phyloP scores from a whole-genome alignment of 352 stramenopile genomes.

The Chrysophaeum taylorii region DNA sequence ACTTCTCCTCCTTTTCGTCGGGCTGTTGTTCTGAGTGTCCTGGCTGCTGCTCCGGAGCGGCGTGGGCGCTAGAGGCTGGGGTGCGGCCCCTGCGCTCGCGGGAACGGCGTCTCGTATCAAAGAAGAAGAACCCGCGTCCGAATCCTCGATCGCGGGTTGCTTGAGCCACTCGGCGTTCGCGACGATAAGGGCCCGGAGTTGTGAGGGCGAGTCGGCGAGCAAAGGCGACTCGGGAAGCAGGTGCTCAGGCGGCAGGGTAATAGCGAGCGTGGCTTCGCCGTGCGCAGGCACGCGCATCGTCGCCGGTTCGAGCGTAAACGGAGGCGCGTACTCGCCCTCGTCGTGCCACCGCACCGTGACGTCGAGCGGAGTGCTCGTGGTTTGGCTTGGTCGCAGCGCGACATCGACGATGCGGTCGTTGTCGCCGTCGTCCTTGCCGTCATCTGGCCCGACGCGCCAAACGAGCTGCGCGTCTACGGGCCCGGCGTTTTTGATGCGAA shows the following conservation, averaged over 20 bases:
- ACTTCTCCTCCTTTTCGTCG: constrained; percentile 11
- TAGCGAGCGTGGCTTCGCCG: constrained; percentile 24
- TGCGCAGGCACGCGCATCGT: constrained; percentile 21
- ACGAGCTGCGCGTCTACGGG: constrained; percentile 28
- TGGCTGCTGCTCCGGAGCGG: no score
- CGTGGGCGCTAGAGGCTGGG: no score
- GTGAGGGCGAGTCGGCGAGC: constrained; percentile 15
- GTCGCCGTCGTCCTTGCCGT: constrained; percentile 21
- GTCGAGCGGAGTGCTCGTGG: constrained; percentile 14
- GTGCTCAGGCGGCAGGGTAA: not conserved
- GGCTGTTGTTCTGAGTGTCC: not conserved
- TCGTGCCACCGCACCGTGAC: constrained; percentile 24
- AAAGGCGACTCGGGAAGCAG: constrained; percentile 11
- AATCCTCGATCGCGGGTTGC: no score
- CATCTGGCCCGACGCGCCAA: constrained; percentile 25
- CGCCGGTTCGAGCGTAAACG: constrained; percentile 25
- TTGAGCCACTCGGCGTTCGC: constrained; percentile 29
- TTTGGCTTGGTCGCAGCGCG: not conserved
- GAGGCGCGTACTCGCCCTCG: constrained; percentile 22
- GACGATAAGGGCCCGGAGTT: constrained; percentile 26
- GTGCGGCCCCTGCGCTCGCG: no score
- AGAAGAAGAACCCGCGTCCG: no score
- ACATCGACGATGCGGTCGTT: constrained; percentile 27
- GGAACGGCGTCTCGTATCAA: no score
- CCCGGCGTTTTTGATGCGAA: constrained; percentile 29